Evolutionary conservation across 306 rosid species (phyloP).

Genomic region (Pachyrhizus erosus): DNA sequence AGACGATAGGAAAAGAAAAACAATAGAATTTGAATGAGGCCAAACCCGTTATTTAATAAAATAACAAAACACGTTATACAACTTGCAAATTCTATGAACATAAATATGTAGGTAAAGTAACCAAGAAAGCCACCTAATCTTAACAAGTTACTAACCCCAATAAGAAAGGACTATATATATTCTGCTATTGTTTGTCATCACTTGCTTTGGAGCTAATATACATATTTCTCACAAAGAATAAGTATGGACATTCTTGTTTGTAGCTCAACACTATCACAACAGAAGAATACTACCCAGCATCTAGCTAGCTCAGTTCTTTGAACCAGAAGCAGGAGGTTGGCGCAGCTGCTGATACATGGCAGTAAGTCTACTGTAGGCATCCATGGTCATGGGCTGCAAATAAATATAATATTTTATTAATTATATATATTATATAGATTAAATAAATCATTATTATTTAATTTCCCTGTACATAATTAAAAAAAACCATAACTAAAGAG

Average conservation of each 20-base stretch:
- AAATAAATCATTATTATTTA: neutral
- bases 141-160: conserved; percentile 6
- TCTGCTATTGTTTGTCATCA: conserved; percentile 17
- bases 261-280: conserved; percentile 18
- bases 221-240: conserved; percentile 29
- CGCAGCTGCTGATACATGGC: conserved; percentile 84
- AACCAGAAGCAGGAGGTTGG: conserved; percentile 61
- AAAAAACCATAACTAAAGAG: neutral
- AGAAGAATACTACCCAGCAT: neutral
- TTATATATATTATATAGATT: neutral
- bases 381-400: conserved; percentile 82
- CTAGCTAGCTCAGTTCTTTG: conserved; percentile 63
- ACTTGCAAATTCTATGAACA: neutral
- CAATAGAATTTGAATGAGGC: neutral
- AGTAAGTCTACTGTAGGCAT: conserved; percentile 74
- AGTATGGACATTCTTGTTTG: conserved; percentile 32
- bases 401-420: neutral
- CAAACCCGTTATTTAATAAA: neutral
- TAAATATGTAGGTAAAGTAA: conserved; percentile 13
- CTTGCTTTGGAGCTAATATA: conserved; percentile 38
- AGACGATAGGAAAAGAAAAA: too few relatives aligned
- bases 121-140: conserved; percentile 8
- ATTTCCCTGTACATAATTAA: neutral
- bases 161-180: conserved; percentile 1
- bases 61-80: neutral